Base-by-base conservation (phyloP, 345 rosid genomes). In the Boechera stricta region DNA sequence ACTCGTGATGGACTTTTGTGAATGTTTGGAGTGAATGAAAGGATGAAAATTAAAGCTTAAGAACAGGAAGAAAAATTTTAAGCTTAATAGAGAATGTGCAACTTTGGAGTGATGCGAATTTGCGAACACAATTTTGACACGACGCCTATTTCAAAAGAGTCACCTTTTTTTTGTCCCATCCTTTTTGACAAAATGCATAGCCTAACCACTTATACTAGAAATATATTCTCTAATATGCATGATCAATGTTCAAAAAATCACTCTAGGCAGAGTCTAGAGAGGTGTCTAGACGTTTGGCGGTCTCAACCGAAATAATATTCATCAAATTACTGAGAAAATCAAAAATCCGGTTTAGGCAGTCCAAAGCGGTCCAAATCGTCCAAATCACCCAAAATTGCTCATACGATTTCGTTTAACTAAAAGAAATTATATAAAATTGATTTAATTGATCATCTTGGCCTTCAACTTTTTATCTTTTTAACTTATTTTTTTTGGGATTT, bases 101-200 rank as follows among this genome's bases (percentile, higher is more conserved):
- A 59, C 3, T 60, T 60, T 38, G 26, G 26, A 28, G 31, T 16
- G 24, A 7, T 58, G 15, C 4, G 26, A 70, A 47, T 35, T 59
- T 72, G 16, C 45, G 55, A 58, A 36, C 54, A 67, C 5, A 67
- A 59, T 36, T 47, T 28, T 67, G 52, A 58, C 67, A 67, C 67
- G 79, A 16, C 24, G 24, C n/a, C 9, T 21, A 28, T 67, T 48
- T 67, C 73, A 10, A 48, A 75, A 56, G 66, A 64, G 6, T 32
- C 42, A 28, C 31, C 53, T 42, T 28, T 58, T 58, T 64, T 57
- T 28, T 39, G 79, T 75, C 79, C 67, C 67, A 56, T 56, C 33
- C 52, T 57, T 57, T 75, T 57, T 67, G 79, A 58, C 68, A 67
- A 75, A 75, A 57, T 59, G 41, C 57, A 38, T 10, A 58, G 48